These are phyloP conservation scores for Colletotrichum magnum DNA, from an alignment of 2,329 filamentous ascomycete species.

Conservation along the genomic window DNA sequence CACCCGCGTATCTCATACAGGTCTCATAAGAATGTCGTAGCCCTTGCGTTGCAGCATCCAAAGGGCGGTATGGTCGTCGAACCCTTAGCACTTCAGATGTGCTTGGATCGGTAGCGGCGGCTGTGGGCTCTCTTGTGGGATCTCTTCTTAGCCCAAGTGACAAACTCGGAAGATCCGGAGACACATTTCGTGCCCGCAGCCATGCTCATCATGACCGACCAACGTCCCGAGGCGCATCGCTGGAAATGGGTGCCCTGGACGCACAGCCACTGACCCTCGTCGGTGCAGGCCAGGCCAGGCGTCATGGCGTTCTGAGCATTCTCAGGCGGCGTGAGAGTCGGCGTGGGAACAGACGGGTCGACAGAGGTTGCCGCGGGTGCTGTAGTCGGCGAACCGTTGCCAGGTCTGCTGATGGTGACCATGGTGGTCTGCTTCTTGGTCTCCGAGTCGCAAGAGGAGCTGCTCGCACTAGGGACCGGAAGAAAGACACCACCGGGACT, in stretches of 20 bases:
- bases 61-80: conserved; percentile 13
- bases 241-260: conserved; percentile 70
- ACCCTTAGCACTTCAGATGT: conserved; percentile 18
- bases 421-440: conserved; percentile 43
- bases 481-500: conserved; percentile 61
- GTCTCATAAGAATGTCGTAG: conserved; percentile 37
- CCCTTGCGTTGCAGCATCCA: conserved; percentile 25
- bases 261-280: conserved; percentile 73
- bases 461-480: conserved; percentile 47
- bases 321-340: conserved; percentile 32
- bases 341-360: conserved; percentile 11
- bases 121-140: conserved; percentile 37
- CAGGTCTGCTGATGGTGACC: conserved; percentile 45
- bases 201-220: conserved; percentile 65
- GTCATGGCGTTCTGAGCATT: conserved; percentile 47
- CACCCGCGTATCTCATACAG: conserved; percentile 31
- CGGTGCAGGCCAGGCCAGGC: conserved; percentile 60
- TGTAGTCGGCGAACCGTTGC: conserved; percentile 38
- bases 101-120: conserved; percentile 31
- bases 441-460: conserved; percentile 38
- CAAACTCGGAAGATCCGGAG: conserved; percentile 45
- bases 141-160: conserved; percentile 44
- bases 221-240: conserved; percentile 72
- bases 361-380: background rate
- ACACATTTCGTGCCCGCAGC: conserved; percentile 68